Conservation (phyloP, 2,329 filamentous ascomycete genomes). For the Clarireedia hainanense region DNA sequence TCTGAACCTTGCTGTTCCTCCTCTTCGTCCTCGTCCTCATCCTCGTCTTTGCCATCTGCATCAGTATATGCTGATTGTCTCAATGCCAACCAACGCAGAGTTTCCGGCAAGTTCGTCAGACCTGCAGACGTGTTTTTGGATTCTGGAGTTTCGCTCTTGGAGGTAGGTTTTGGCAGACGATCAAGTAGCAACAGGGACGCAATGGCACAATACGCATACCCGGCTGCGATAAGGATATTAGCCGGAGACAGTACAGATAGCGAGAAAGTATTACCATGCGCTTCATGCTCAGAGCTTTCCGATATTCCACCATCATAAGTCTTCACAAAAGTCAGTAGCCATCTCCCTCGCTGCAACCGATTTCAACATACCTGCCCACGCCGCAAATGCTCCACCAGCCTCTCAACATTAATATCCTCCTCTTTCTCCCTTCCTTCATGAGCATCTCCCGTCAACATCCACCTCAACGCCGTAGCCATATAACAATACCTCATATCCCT, state of each 20-base stretch:
- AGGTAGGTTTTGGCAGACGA: slow-evolving; percentile 20
- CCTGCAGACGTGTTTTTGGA: slow-evolving; percentile 24
- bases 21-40: slow-evolving; percentile 23
- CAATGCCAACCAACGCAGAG: slow-evolving; percentile 49
- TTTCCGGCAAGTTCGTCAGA: slow-evolving; percentile 30
- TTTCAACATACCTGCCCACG: slow-evolving; percentile 44
- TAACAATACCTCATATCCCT: slow-evolving; percentile 85
- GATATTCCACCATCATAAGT: slow-evolving; percentile 29
- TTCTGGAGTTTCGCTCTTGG: slow-evolving; percentile 7
- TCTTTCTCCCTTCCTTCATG: slow-evolving; percentile 38
- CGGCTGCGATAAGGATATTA: slow-evolving; percentile 44
- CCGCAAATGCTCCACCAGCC: slow-evolving; percentile 62
- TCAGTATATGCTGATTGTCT: slow-evolving; percentile 56
- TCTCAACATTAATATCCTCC: slow-evolving; percentile 67
- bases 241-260: not conserved
- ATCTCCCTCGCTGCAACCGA: not conserved
- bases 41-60: slow-evolving; percentile 34
- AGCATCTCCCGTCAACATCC: slow-evolving; percentile 65
- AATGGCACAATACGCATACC: slow-evolving; percentile 85
- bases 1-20: slow-evolving; percentile 16
- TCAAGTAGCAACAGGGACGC: slow-evolving; percentile 64
- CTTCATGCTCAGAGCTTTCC: slow-evolving; percentile 28
- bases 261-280: slow-evolving; percentile 23
- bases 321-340: slow-evolving; percentile 17
- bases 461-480: slow-evolving; percentile 72